Evolutionary conservation across 768 basidiomycete genomes (phyloP), one percentile per base, ranked within the genome.

Genomic region (Trametes meyenii): DNA sequence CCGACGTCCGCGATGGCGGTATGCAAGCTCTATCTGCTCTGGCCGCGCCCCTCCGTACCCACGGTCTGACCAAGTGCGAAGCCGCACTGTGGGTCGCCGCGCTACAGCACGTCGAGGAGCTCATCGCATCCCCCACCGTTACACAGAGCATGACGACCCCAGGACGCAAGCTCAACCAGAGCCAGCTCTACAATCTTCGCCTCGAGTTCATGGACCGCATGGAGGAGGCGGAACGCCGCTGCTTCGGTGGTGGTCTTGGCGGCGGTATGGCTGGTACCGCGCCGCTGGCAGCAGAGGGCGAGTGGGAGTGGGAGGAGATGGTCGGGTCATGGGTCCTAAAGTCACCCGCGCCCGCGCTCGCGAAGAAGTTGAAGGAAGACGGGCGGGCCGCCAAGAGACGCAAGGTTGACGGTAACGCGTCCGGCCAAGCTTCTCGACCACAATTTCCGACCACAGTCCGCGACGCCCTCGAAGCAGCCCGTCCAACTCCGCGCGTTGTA

Each of bases 51-150:
- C 68, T 86, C 16, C 69, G 72, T 19, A 69, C 67, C 0, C 72
- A 75, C 43, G 69, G 69, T 19, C 67, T 84, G 16, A 73, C 75
- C 7, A 72, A 64, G 7, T 74, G 83, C 17, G 82, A 84, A 54
- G 81, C 83, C 10, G 82, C 82, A 10, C 65, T 85, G 23, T 85
- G 81, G 79, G 76, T 78, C 16, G 82, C 81, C 56, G 78, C 79
- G 5, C 79, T 85, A 23, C 74, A 71, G 40, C 74, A 80, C 59
- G 73, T 84, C 55, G 84, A 85, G 60, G 59, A 52, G 16, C 46
- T 67, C 67, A 71, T 43, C 67, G 66, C 29, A 57, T 73, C 43
- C 59, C 66, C 63, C 1, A 39, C 56, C 33, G 44, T 62, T 14
- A 50, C 60, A 21, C 53, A 50, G 44, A 60, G 52, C 52, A 55